Percentiles rank a stretch among this genome's conserved stretches.
Conservation (phyloP, 2,329 filamentous ascomycete genomes). For the Gnomoniopsis sp. region DNA sequence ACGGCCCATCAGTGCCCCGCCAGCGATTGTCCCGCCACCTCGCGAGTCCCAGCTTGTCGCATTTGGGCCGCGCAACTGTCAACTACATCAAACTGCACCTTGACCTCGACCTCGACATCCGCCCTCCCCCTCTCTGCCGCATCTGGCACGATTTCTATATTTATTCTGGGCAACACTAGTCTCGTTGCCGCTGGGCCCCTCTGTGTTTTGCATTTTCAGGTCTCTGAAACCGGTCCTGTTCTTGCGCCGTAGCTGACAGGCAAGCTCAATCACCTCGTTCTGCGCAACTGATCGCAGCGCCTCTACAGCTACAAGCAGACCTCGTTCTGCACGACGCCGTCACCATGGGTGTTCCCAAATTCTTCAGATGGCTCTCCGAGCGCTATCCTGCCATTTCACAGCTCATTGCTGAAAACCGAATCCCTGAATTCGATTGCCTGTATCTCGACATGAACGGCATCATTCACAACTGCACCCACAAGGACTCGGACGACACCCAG, state of each 20-base stretch:
- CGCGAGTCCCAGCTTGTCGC: too few relatives aligned
- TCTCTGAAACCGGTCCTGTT: slow-evolving; percentile 16
- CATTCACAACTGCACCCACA: slow-evolving; percentile 99
- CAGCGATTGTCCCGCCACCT: neutral
- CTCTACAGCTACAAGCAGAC: neutral
- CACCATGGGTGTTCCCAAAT: slow-evolving; percentile 65
- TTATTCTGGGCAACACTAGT: neutral
- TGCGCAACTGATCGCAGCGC: neutral
- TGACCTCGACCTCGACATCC: neutral
- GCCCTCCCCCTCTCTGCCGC: neutral
- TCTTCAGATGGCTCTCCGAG: slow-evolving; percentile 99
- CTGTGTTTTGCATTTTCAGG: slow-evolving; percentile 10
- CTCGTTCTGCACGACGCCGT: slow-evolving; percentile 18
- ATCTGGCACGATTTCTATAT: neutral
- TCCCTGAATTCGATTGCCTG: slow-evolving; percentile 97
- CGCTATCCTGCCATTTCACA: slow-evolving; percentile 98
- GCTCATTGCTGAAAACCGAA: slow-evolving; percentile 96
- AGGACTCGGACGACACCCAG: slow-evolving; percentile 86
- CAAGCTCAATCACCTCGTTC: neutral
- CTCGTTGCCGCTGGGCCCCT: neutral
- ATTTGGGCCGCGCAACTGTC: neutral
- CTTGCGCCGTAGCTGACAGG: slow-evolving; percentile 8
- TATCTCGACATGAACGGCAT: slow-evolving; percentile 99
- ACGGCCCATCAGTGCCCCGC: neutral
- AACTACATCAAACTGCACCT: neutral